Percentiles rank a stretch among this genome's conserved stretches.
Conservation (phyloP, 2,329 filamentous ascomycete genomes). For the Apiospora saccharicola region DNA sequence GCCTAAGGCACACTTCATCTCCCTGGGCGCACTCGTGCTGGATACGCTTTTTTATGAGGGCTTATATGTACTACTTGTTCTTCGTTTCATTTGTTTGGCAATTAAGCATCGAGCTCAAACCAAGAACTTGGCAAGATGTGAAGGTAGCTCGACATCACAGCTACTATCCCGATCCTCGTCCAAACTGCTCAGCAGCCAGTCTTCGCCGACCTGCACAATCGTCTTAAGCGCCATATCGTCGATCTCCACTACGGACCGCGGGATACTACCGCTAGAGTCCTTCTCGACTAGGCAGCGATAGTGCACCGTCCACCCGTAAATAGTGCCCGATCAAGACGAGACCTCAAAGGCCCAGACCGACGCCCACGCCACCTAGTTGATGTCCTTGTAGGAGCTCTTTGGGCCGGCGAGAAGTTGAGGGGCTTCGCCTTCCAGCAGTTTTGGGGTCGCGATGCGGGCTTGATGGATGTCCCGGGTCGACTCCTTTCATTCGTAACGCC, state of each 20-base stretch:
- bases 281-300: not conserved
- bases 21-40: no score
- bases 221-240: slow-evolving; percentile 2
- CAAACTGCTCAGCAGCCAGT: not conserved
- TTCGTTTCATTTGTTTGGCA: no score
- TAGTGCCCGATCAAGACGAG: not conserved
- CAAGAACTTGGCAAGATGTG: not conserved
- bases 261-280: not conserved
- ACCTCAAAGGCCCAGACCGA: not conserved
- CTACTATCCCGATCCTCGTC: no score
- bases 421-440: not conserved
- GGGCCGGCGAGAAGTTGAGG: not conserved
- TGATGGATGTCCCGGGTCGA: slow-evolving; percentile 2
- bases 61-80: no score
- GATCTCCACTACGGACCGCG: not conserved
- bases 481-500: not conserved
- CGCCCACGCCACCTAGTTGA: not conserved
- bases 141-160: not conserved
- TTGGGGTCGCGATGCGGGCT: slow-evolving; percentile 5
- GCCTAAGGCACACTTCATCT: no score
- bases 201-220: not conserved
- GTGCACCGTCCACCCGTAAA: not conserved
- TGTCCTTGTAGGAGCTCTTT: not conserved
- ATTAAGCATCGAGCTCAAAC: no score
- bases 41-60: no score